Conservation (phyloP, 2,329 filamentous ascomycete genomes). For the Ramichloridium luteum region DNA sequence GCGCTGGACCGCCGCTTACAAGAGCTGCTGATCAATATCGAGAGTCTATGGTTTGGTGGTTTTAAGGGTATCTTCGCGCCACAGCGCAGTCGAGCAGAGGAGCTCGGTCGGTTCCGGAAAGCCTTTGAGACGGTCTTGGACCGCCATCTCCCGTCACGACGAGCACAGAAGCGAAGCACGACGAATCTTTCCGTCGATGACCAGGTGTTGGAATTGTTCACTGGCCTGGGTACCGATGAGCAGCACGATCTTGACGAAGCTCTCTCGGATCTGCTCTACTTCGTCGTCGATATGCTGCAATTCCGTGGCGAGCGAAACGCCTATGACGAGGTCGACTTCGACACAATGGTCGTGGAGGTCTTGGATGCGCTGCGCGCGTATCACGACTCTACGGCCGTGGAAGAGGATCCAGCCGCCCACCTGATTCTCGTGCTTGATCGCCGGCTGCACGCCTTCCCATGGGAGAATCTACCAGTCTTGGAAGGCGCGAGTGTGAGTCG, state of each 20-base stretch:
- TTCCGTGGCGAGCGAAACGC: constrained; percentile 94
- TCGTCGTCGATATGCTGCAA: constrained; percentile 89
- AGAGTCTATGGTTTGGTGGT: constrained; percentile 87
- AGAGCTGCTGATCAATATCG: constrained; percentile 70
- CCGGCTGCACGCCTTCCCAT: constrained; percentile 78
- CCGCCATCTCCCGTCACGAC: constrained; percentile 73
- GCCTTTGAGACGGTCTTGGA: constrained; percentile 69
- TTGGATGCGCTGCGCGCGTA: constrained; percentile 74
- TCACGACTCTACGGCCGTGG: constrained; percentile 39
- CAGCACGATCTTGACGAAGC: constrained; percentile 71
- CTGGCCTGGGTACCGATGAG: constrained; percentile 66
- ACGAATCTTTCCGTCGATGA: constrained; percentile 44
- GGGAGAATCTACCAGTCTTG: constrained; percentile 89
- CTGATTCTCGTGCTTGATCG: constrained; percentile 88
- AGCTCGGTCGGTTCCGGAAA: constrained; percentile 63
- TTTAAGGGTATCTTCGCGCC: constrained; percentile 91
- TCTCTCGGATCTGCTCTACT: constrained; percentile 86
- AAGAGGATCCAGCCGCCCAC: constrained; percentile 40
- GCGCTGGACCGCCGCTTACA: constrained; percentile 64
- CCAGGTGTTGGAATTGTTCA: constrained; percentile 73
- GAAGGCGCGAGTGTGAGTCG: constrained; percentile 68
- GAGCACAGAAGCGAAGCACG: constrained; percentile 41
- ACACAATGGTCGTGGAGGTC: constrained; percentile 76
- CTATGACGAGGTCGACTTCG: constrained; percentile 95
- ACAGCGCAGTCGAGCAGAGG: constrained; percentile 47